A percentile compares a stretch with the other conserved stretches of the same genome.
Conservation (phyloP, 345 rosid genomes). For the Bruguiera parviflora region DNA sequence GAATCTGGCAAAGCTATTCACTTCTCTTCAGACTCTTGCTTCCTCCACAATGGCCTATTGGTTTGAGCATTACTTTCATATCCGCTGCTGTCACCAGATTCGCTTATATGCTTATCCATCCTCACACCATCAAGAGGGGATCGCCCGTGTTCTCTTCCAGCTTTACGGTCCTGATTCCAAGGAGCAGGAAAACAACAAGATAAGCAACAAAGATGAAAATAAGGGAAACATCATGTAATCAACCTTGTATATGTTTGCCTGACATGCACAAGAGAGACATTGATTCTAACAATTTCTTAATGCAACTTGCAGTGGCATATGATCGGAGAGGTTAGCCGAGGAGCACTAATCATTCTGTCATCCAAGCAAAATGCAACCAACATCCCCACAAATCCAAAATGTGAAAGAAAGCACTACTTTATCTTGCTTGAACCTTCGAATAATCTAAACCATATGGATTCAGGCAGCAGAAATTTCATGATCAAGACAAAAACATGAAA, state of each 20-base stretch:
- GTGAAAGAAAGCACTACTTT: too few relatives aligned
- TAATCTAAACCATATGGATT: background rate
- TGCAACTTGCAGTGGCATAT: too few relatives aligned
- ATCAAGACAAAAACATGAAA: background rate
- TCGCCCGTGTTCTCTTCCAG: slow-evolving; percentile 48
- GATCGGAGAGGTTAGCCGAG: too few relatives aligned
- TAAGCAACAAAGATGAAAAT: background rate
- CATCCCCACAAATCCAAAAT: background rate
- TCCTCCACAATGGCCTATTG: slow-evolving; percentile 39
- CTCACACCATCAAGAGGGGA: slow-evolving; percentile 29
- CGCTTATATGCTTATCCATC: slow-evolving; percentile 46
- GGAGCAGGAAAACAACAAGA: background rate
- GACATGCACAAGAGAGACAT: background rate
- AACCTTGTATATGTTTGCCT: background rate
- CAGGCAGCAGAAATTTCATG: background rate
- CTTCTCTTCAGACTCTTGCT: slow-evolving; percentile 42
- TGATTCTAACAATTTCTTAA: too few relatives aligned
- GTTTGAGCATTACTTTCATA: slow-evolving; percentile 57
- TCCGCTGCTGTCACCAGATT: slow-evolving; percentile 80
- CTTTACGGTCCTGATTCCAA: slow-evolving; percentile 52
- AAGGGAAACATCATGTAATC: background rate
- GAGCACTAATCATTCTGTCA: too few relatives aligned
- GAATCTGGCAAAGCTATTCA: slow-evolving; percentile 26
- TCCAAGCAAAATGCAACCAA: background rate
- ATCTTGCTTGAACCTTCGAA: too few relatives aligned